Conservation (phyloP, 441 rosid species). For the Jatropha multifida region DNA sequence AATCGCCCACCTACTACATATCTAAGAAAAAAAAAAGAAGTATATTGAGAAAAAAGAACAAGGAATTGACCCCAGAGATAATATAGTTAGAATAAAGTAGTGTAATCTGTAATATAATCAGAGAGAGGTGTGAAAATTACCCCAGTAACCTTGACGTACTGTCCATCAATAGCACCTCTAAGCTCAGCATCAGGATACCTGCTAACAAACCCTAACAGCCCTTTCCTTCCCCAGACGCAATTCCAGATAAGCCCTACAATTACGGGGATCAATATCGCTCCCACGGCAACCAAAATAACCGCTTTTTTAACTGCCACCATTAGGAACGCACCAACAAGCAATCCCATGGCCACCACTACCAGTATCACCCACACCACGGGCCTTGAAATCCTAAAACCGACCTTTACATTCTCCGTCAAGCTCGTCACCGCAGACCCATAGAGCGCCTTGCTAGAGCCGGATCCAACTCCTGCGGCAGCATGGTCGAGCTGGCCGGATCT, state of each 20-base stretch:
- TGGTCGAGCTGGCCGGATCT: conserved; percentile 59
- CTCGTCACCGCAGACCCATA: conserved; percentile 86
- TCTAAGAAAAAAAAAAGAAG: neutral
- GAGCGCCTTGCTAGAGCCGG: conserved; percentile 40
- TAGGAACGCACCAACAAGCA: conserved; percentile 67
- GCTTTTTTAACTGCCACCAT: conserved; percentile 75
- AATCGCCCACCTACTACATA: neutral
- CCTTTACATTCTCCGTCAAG: conserved; percentile 57
- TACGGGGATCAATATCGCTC: conserved; percentile 49
- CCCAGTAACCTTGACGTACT: conserved; percentile 90
- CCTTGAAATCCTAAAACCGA: conserved; percentile 76
- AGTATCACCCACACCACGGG: conserved; percentile 64
- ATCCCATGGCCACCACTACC: conserved; percentile 60
- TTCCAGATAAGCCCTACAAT: conserved; percentile 62
- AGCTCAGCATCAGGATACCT: conserved; percentile 75
- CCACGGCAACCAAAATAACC: conserved; percentile 63
- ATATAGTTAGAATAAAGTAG: conserved; percentile 4
- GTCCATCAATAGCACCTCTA: conserved; percentile 88
- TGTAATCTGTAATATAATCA: neutral
- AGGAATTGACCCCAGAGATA: conserved; percentile 6
- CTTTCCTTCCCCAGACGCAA: conserved; percentile 65
- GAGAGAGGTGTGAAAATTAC: conserved; percentile 38
- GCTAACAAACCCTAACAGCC: conserved; percentile 57
- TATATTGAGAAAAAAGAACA: neutral
- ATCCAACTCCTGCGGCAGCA: conserved; percentile 28